These are phyloP conservation scores for Penicillium mononematosum DNA, from an alignment of 495 filamentous ascomycete species.

Conservation along the genomic window DNA sequence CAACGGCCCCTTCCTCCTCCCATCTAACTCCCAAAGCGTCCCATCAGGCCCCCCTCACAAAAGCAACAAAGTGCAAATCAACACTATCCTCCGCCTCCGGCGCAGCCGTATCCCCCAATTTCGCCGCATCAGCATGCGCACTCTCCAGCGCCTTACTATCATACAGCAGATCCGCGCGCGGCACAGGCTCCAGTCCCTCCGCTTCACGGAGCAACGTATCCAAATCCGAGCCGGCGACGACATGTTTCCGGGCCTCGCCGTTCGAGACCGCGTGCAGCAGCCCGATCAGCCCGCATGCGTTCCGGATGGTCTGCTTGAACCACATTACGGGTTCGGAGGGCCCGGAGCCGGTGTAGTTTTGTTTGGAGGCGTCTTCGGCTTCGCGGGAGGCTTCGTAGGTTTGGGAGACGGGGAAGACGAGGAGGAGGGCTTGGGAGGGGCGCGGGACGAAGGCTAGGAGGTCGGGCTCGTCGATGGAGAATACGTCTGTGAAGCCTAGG, in stretches of 20 bases:
- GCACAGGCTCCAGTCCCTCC: conserved; percentile 43
- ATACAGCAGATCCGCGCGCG: conserved; percentile 71
- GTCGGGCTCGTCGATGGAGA: conserved; percentile 74
- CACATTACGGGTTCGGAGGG: conserved; percentile 67
- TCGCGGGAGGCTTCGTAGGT: conserved; percentile 66
- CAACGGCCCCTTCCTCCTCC: conserved; percentile 68
- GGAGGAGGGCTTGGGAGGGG: conserved; percentile 76
- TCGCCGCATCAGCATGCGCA: conserved; percentile 70
- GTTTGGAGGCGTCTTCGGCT: conserved; percentile 58
- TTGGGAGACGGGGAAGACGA: conserved; percentile 78
- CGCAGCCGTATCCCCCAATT: conserved; percentile 67
- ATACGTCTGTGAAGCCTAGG: conserved; percentile 79
- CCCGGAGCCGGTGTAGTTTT: conserved; percentile 52
- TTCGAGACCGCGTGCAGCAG: conserved; percentile 74
- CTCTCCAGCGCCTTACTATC: conserved; percentile 65
- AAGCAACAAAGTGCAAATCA: conserved; percentile 81
- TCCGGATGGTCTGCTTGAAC: conserved; percentile 88
- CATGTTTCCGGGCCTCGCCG: conserved; percentile 47
- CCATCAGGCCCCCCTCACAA: conserved; percentile 73
- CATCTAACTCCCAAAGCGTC: conserved; percentile 83
- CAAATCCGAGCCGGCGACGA: conserved; percentile 47
- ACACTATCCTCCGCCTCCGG: conserved; percentile 66
- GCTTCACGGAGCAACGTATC: conserved; percentile 48
- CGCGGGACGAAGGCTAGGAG: conserved; percentile 78
- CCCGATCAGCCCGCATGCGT: conserved; percentile 84